Base-by-base conservation (phyloP, 768 basidiomycete genomes). In the Vararia minispora region DNA sequence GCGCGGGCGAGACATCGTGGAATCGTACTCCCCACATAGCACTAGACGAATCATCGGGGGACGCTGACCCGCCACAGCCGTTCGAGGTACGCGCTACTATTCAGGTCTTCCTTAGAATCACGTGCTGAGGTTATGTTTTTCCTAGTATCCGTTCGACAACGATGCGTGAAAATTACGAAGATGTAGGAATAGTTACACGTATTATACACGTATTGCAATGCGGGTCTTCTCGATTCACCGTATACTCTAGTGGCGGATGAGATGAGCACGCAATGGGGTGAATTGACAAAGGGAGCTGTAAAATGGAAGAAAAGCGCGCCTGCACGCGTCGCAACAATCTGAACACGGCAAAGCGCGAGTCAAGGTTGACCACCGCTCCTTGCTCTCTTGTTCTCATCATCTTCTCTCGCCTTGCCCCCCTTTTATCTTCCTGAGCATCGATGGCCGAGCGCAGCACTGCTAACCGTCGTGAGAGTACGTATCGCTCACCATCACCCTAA, bases 111-210 rank as follows among this genome's bases (percentile, higher is more conserved):
- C 34, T 25, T 28, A 30, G 28, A 7, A 33, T 30, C 12, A 30
- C 37, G 36, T 43, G 28, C 57, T 62, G 41, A 61, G 43, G 21
- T 28, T 35, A 12, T 35, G 45, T 38, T 0, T 30, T 18, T 27
- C 25, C 18, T 47, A 87, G 85, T 87, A 87, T 54, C 80, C 74
- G 8, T 88, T 88, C 48, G 79, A 77, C 48, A 62, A 74, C 54
- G 79, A 80, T 52, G 65, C 66, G 53, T 77, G 51, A 42, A n/a
- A n/a, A 28, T 29, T 26, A 35, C 10, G 34, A 20, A 9, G 10
- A 13, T 39, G 18, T 28, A 33, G 22, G 26, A 21, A 10, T 34
- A 24, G 11, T 38, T 22, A 30, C 17, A 14, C 25, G n/a, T 26
- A 33, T 23, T 22, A 42, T 43, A 35, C 21, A 32, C 32, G 16